Conservation (phyloP, 305 asterid genomes). For the Solanum chacoense region DNA sequence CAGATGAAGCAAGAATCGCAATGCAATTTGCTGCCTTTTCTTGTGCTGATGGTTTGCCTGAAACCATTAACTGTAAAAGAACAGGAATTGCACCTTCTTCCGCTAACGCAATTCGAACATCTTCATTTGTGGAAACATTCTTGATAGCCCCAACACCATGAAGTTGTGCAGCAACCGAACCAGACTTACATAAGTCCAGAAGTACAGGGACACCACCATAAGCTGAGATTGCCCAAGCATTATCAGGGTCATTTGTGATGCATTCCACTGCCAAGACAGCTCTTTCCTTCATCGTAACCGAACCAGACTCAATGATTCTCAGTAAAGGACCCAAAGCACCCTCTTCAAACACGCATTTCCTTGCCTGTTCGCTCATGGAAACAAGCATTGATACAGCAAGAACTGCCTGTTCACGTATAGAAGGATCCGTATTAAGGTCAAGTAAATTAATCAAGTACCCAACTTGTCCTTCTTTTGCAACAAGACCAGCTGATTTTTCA, state of each 20-base stretch:
- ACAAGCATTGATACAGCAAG: conserved; percentile 53
- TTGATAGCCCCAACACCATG: conserved; percentile 63
- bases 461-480: conserved; percentile 48
- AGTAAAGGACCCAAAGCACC: conserved; percentile 81
- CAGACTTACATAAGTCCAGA: conserved; percentile 62
- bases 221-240: conserved; percentile 87
- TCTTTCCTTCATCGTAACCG: conserved; percentile 58
- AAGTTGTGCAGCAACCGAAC: conserved; percentile 59
- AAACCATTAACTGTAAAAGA: conserved; percentile 50
- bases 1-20: conserved; percentile 60
- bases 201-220: conserved; percentile 69
- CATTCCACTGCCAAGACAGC: conserved; percentile 76
- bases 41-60: conserved; percentile 45
- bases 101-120: conserved; percentile 48
- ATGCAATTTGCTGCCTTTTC: conserved; percentile 70
- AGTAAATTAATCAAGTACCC: conserved; percentile 43
- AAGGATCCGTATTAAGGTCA: conserved; percentile 28
- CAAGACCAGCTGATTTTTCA: conserved; percentile 40
- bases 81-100: conserved; percentile 80
- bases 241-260: conserved; percentile 65
- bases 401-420: conserved; percentile 52
- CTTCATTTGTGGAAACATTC: conserved; percentile 54
- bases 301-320: conserved; percentile 46
- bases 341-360: conserved; percentile 73
- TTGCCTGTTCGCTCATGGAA: conserved; percentile 39